Base-by-base conservation (phyloP, 192 early-diverging fungal genomes). In the Spinellus fusiger region DNA sequence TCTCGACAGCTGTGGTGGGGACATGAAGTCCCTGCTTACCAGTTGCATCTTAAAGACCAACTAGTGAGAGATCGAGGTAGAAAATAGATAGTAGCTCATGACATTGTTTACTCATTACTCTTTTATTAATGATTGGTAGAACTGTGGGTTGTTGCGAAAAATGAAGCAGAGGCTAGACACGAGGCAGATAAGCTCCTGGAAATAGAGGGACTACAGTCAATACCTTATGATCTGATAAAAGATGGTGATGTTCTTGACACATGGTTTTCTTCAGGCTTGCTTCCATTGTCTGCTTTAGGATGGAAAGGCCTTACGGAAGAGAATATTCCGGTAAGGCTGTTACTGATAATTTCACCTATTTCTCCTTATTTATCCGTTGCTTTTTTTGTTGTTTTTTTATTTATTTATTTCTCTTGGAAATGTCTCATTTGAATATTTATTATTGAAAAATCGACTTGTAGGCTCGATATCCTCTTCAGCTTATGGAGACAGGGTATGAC, bases 1-100 rank as follows among this genome's bases (percentile, higher is more conserved):
- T 97, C 95, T 8, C 78, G 96, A 28, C 96, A 98, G 69, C 74
- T 98, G 56, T 98, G 94, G 96, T 98, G 94, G 94, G 96, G 96
- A 23, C 93, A 97, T 66, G 86, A 89, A 32, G 87, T 98, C 44
- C 96, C 96, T 9, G 89, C 91, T 4, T 98, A 96, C 70, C 81
- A 79, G 13, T 72, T 94, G 50, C 65, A 71, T 22, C 89, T 87
- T 40, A 68, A 78, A 44, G 64, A 68, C 20, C 54, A 27, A 32
- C 23, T 23, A 20, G 40, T 32, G 10, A 54, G 53, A 5, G 38
- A 59, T n/a, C n/a, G n/a, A n/a, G n/a, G n/a, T n/a, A n/a, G n/a
- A n/a, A n/a, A n/a, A n/a, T n/a, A 28, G 60, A 44, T 53, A 58
- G 47, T 48, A 26, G n/a, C 8, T 18, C 12, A 27, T 47, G 5